These are phyloP conservation scores for Amniculicola lignicola DNA, from an alignment of 495 filamentous ascomycete genomes.

Conservation along the genomic window DNA sequence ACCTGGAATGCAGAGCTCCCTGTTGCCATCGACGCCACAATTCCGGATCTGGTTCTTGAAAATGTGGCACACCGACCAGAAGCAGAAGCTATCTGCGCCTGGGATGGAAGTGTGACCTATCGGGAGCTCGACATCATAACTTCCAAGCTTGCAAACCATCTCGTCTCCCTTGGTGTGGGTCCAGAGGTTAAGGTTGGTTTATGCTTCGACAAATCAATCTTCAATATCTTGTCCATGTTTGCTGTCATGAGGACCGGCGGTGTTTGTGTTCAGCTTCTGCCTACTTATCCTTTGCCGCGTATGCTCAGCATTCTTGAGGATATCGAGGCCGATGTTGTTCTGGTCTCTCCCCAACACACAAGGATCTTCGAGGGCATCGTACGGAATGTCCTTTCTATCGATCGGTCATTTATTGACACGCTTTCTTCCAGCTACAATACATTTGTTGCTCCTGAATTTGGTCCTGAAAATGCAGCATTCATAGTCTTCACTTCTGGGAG, in stretches of 20 bases:
- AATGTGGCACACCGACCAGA: constrained; percentile 13
- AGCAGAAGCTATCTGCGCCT: constrained; percentile 27
- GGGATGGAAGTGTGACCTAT: constrained; percentile 36
- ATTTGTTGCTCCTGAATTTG: constrained; percentile 6
- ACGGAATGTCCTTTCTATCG: constrained; percentile 4
- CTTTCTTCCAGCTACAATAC: background rate
- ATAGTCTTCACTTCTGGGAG: constrained; percentile 53
- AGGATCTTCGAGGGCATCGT: constrained; percentile 18
- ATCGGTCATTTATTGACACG: constrained; percentile 3
- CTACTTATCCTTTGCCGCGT: constrained; percentile 19
- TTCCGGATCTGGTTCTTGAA: constrained; percentile 23
- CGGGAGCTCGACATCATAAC: constrained; percentile 17
- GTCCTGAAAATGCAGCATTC: constrained; percentile 44
- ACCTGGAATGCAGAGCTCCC: constrained; percentile 23
- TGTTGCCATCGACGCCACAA: constrained; percentile 7
- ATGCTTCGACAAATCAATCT: constrained; percentile 53
- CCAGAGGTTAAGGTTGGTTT: constrained; percentile 51
- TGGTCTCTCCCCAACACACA: constrained; percentile 16
- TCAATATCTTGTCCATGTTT: constrained; percentile 42
- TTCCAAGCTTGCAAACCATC: constrained; percentile 23
- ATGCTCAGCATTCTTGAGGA: constrained; percentile 22
- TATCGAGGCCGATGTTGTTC: constrained; percentile 12
- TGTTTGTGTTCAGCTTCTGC: constrained; percentile 27
- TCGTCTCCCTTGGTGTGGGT: constrained; percentile 42
- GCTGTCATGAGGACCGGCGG: constrained; percentile 44